Evolutionary conservation across 805 yeast genomes (phyloP).

Genomic region (Wickerhamomyces pijperi): DNA sequence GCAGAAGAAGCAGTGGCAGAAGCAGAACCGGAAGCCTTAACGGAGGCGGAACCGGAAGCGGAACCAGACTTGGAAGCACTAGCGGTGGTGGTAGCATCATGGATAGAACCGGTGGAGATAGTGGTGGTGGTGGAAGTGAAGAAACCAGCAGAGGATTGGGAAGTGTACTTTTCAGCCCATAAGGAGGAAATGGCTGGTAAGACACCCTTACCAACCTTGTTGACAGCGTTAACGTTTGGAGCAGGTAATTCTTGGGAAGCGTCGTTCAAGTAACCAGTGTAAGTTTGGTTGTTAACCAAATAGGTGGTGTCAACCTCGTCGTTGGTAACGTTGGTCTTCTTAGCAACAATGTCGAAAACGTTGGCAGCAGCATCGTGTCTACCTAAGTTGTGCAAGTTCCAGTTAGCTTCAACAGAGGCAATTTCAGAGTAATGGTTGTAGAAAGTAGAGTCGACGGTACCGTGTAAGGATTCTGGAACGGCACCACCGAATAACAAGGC

Average conservation of each 20-base stretch:
- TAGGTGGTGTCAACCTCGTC: slow-evolving; percentile 22
- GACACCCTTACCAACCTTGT: slow-evolving; percentile 24
- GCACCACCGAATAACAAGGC: slow-evolving; percentile 37
- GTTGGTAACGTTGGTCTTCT: slow-evolving; percentile 21
- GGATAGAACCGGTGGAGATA: slow-evolving; percentile 8
- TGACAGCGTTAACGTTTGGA: slow-evolving; percentile 25
- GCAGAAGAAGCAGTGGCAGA: slow-evolving; percentile 6
- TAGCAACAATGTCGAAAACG: slow-evolving; percentile 32
- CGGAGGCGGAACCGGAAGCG: slow-evolving; percentile 7
- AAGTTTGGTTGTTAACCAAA: slow-evolving; percentile 23
- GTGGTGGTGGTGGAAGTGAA: slow-evolving; percentile 24
- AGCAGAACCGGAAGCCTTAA: neutral
- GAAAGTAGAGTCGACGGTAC: slow-evolving; percentile 34
- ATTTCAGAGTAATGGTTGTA: slow-evolving; percentile 42
- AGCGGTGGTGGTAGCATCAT: slow-evolving; percentile 9
- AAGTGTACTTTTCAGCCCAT: slow-evolving; percentile 21
- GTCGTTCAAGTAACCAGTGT: slow-evolving; percentile 23
- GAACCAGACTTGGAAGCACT: neutral
- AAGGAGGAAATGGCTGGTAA: slow-evolving; percentile 21
- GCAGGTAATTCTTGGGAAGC: slow-evolving; percentile 21
- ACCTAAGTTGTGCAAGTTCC: slow-evolving; percentile 37
- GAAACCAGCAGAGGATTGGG: slow-evolving; percentile 18
- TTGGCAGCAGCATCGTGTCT: slow-evolving; percentile 40
- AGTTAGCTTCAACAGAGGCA: slow-evolving; percentile 39
- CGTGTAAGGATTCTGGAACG: slow-evolving; percentile 24